Evolutionary conservation across 2,329 filamentous ascomycete genomes (phyloP), one percentile per base, ranked within the genome.

Genomic region (Sclerotinia spermophila): DNA sequence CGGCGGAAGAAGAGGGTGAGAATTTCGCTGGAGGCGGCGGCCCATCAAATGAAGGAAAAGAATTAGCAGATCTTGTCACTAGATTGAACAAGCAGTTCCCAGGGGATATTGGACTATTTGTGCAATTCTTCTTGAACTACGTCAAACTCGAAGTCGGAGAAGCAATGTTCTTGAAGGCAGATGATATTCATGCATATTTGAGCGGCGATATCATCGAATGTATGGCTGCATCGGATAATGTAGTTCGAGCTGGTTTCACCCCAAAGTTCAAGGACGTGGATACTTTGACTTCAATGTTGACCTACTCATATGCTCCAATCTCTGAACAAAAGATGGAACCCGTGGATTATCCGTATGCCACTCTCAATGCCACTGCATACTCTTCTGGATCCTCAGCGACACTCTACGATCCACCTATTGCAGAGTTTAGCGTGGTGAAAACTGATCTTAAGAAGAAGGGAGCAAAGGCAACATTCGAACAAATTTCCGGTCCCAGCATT

Each of bases 141-240:
- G 92, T 99, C 79, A 92, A 90, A 75, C 87, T 99, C 21, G 84
- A 91, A 65, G 89, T 94, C 1, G 96, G 96, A 67, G 95, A 99
- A 82, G 96, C 95, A 13, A 92, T 99, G 84, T 99, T 98, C 83
- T 86, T 99, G 48, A 93, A 93, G 77, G 96, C 96, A 10, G 95
- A 99, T 78, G 96, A 98, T 78, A 98, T 98, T 77, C 96, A 99
- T 80, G 96, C 96, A 64, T 99, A 99, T 81, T 83, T 96, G 58
- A 93, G 90, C 3, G 93, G 93, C 72, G 95, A 99, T 79, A 97
- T 99, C 76, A 94, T 99, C 80, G 96, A 99, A 82, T 99, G 96
- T 84, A 99, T 99, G 96, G 96, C 96, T 0, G 91, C 93, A 13
- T 97, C 93, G n/a, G 96, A 99, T 86, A 99, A 99, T 75, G 96